Evolutionary conservation across 495 filamentous ascomycete genomes (phyloP).

Genomic region (Thermochaetoides thermophila): DNA sequence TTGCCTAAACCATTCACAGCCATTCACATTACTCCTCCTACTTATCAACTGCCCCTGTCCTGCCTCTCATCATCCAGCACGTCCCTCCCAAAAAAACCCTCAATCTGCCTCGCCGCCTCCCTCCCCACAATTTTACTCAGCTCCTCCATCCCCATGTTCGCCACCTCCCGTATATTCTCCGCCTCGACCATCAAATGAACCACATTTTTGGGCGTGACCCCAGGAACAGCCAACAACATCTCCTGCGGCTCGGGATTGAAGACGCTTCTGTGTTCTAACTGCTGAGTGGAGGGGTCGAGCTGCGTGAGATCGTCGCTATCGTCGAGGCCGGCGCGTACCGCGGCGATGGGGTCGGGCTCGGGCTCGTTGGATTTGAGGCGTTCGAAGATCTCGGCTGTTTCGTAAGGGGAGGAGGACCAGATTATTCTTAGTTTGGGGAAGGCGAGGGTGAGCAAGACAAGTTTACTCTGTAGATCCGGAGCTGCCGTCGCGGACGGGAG

Average conservation of each 20-base stretch:
- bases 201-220: constrained; percentile 66
- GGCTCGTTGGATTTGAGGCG: constrained; percentile 75
- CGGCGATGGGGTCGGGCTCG: constrained; percentile 82
- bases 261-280: no score
- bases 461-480: constrained; percentile 74
- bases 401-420: constrained; percentile 86
- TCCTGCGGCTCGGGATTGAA: constrained; percentile 58
- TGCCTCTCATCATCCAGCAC: constrained; percentile 36
- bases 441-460: constrained; percentile 83
- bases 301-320: constrained; percentile 35
- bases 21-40: no score
- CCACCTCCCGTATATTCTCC: constrained; percentile 65
- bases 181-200: constrained; percentile 54
- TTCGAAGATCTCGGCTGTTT: constrained; percentile 93
- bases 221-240: constrained; percentile 76
- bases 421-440: constrained; percentile 83
- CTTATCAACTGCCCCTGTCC: background rate
- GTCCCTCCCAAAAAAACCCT: constrained; percentile 73
- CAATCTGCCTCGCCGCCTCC: constrained; percentile 65
- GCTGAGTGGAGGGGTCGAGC: constrained; percentile 35
- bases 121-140: constrained; percentile 59
- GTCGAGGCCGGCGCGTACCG: constrained; percentile 70
- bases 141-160: constrained; percentile 69
- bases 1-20: no score
- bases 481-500: constrained; percentile 35